Evolutionary conservation across 2,329 filamentous ascomycete species (phyloP).

Genomic region (Chaetomiaceae sp.): DNA sequence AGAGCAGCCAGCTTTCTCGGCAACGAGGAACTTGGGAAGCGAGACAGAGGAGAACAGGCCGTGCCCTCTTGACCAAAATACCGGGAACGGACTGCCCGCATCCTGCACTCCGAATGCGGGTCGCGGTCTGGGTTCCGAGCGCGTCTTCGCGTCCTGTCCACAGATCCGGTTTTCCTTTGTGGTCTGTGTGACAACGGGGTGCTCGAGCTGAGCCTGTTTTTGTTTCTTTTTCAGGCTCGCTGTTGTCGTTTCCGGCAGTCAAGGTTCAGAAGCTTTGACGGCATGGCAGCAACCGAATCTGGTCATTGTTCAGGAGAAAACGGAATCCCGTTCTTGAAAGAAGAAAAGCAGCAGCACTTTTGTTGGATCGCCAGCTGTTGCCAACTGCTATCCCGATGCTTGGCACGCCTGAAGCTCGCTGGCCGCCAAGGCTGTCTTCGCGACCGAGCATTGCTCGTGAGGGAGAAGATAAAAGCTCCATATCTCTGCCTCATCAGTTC

Average conservation of each 20-base stretch:
- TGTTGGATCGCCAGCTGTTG: too few relatives aligned
- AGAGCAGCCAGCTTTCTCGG: neutral
- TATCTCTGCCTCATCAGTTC: too few relatives aligned
- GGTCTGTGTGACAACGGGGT: constrained; percentile 8
- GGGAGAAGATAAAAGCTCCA: too few relatives aligned
- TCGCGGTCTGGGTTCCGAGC: constrained; percentile 2
- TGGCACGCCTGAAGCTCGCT: too few relatives aligned
- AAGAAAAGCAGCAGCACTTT: too few relatives aligned
- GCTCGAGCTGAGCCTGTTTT: neutral
- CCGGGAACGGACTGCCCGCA: constrained; percentile 1
- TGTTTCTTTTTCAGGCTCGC: constrained; percentile 5
- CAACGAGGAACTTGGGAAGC: neutral
- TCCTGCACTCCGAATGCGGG: constrained; percentile 7
- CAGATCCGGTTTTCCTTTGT: constrained; percentile 1
- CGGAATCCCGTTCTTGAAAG: too few relatives aligned
- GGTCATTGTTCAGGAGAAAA: too few relatives aligned
- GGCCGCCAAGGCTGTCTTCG: too few relatives aligned
- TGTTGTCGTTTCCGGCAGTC: constrained; percentile 5
- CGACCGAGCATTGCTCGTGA: too few relatives aligned
- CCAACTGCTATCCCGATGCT: too few relatives aligned
- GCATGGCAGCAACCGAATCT: neutral
- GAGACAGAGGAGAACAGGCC: constrained; percentile 10
- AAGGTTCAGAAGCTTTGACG: neutral
- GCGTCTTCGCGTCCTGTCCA: constrained; percentile 8
- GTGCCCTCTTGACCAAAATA: constrained; percentile 10